Evolutionary conservation across 371 early-diverging fungal genomes (phyloP).

Genomic region (Saksenaea oblongispora): DNA sequence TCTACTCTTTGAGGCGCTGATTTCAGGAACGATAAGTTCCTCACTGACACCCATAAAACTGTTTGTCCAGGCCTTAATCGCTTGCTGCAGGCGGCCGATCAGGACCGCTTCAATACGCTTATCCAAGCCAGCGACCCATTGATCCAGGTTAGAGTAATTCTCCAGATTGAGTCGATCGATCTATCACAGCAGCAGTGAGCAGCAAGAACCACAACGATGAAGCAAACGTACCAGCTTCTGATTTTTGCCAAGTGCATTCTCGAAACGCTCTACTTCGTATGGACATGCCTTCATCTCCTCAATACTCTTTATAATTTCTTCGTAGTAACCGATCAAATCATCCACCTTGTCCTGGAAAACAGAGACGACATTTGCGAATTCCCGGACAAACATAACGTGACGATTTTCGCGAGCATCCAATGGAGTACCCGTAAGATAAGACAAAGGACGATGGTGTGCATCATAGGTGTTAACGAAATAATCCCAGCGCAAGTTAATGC

Average conservation of each 20-base stretch:
- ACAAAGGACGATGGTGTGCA: constrained; percentile 51
- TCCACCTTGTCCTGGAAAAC: constrained; percentile 96
- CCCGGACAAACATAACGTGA: constrained; percentile 93
- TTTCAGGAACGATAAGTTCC: constrained; percentile 44
- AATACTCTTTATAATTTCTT: constrained; percentile 76
- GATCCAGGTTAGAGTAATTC: constrained; percentile 89
- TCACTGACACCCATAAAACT: constrained; percentile 70
- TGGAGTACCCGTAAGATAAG: constrained; percentile 50
- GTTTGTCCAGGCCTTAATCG: constrained; percentile 76
- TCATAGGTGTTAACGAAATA: constrained; percentile 90
- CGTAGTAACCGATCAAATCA: constrained; percentile 77
- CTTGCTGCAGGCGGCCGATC: constrained; percentile 74
- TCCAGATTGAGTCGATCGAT: constrained; percentile 93
- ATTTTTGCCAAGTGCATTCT: constrained; percentile 72
- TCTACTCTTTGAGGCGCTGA: constrained; percentile 47
- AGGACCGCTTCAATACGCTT: constrained; percentile 81
- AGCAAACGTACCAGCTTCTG: constrained; percentile 69
- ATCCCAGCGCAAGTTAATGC: constrained; percentile 90
- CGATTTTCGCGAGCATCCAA: constrained; percentile 78
- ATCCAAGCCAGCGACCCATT: constrained; percentile 88
- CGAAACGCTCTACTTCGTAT: constrained; percentile 71
- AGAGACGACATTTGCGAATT: constrained; percentile 87
- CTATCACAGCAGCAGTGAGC: constrained; percentile 17
- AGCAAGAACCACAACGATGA: not conserved
- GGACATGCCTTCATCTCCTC: constrained; percentile 85